These are phyloP conservation scores for Gleditsia sinensis DNA, from an alignment of 306 rosid genomes.

Conservation along the genomic window DNA sequence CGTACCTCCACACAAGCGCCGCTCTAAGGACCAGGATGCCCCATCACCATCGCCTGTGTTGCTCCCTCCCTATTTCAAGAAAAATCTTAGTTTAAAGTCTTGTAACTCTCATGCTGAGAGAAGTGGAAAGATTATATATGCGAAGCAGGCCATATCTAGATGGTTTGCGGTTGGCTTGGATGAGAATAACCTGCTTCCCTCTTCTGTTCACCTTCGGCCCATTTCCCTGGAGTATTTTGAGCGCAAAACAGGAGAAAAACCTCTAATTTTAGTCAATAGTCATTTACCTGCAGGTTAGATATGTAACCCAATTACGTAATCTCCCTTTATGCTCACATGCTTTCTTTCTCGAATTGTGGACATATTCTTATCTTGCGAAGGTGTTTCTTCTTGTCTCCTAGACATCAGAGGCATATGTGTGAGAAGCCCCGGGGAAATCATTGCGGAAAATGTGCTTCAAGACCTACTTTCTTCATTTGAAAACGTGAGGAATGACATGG, in stretches of 20 bases:
- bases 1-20: constrained; percentile 62
- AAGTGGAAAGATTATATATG: constrained; percentile 10
- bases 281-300: constrained; percentile 28
- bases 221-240: constrained; percentile 19
- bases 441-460: constrained; percentile 40
- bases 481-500: constrained; percentile 29
- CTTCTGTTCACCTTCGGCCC: constrained; percentile 36
- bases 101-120: not conserved
- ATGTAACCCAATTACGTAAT: not conserved
- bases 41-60: constrained; percentile 38
- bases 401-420: constrained; percentile 7
- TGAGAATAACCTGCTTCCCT: constrained; percentile 24
- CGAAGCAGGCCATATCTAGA: constrained; percentile 10
- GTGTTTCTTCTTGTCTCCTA: not conserved
- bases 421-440: constrained; percentile 34
- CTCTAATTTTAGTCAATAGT: constrained; percentile 30
- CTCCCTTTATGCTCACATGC: not conserved
- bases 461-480: constrained; percentile 37
- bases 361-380: not conserved
- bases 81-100: not conserved
- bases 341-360: not conserved
- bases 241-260: constrained; percentile 27
- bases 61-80: constrained; percentile 39
- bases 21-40: constrained; percentile 25
- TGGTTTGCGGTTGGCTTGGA: constrained; percentile 47